Percentiles rank a stretch among this genome's conserved stretches.
These are phyloP conservation scores for Trichoderma sp. DNA, from an alignment of 2,329 filamentous ascomycete species.

Conservation along the genomic window DNA sequence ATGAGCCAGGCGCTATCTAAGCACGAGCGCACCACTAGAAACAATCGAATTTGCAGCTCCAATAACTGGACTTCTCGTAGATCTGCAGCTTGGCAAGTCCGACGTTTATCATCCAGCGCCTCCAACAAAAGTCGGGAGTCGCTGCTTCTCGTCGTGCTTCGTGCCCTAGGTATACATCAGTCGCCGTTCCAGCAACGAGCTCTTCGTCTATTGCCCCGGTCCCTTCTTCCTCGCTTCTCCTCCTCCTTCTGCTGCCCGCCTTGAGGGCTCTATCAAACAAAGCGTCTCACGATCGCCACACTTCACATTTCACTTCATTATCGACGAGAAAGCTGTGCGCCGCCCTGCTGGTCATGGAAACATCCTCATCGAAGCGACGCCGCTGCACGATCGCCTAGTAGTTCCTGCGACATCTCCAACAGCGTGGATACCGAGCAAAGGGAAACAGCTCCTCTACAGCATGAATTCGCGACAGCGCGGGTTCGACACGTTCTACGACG, in stretches of 20 bases:
- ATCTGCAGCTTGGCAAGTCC: background rate
- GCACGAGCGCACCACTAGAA: background rate
- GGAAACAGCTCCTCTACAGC: conserved; percentile 32
- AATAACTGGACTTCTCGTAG: background rate
- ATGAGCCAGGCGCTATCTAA: background rate
- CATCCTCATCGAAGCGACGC: conserved; percentile 25
- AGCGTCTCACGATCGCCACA: background rate
- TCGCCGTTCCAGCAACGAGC: background rate
- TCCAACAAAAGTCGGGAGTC: background rate
- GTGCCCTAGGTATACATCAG: no score
- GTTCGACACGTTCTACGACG: conserved; percentile 43
- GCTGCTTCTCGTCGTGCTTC: background rate
- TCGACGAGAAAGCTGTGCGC: background rate
- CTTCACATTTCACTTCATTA: background rate
- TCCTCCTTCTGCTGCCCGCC: background rate
- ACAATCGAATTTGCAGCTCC: conserved; percentile 15
- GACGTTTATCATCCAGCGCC: background rate
- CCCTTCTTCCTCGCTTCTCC: background rate
- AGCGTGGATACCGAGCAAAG: conserved; percentile 14
- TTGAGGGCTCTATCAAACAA: background rate
- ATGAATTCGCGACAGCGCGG: conserved; percentile 42
- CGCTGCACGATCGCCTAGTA: conserved; percentile 26
- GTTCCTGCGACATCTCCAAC: conserved; percentile 7
- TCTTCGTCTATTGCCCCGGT: background rate
- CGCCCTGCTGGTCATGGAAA: conserved; percentile 31